Base-by-base conservation (phyloP, 768 basidiomycete species). In the Psilocybe tampanensis region DNA sequence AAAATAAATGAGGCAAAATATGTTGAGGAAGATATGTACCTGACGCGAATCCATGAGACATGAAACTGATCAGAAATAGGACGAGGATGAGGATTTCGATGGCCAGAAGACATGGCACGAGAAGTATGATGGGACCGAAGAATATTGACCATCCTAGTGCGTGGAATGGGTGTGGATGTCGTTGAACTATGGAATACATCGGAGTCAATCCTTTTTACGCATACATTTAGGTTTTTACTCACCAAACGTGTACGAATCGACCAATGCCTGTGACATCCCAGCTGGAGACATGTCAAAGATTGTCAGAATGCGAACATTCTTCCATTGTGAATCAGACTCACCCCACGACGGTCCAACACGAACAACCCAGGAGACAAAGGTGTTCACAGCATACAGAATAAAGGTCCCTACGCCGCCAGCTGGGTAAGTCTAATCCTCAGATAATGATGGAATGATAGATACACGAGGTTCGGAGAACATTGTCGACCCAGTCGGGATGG, bases 51-150 rank as follows among this genome's bases (percentile, higher is more conserved):
- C 78, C 78, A 57, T 79, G 78, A 41, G 68, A 59, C n/a, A 72
- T 4, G 59, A 72, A 74, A 36, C 67, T 70, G 17, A 71, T 39
- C 45, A 75, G 66, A 53, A 75, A 72, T 7, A 76, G 47, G 42
- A 73, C 43, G 15, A 74, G 58, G 32, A 77, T 65, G 42, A 69
- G 55, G 22, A 74, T 56, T 54, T 77, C 76, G 43, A 76, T 68
- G 2, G 72, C 42, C 9, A 76, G 59, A 1, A 77, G 69, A 18
- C 71, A 62, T 1, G 76, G 76, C 2, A 74, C 42, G 19, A 77
- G 68, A 42, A 72, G 23, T n/a, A 68, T 70, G 48, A 77, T 75
- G 21, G 78, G 78, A 12, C 78, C 78, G 32, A 78, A 76, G 61
- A 79, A 79, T 48, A 77, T 70, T 4, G 74, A 65, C 64, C 73